Evolutionary conservation across 768 basidiomycete species (phyloP), one percentile per base, ranked within the genome.

Genomic region (Sarcodon aspratus): DNA sequence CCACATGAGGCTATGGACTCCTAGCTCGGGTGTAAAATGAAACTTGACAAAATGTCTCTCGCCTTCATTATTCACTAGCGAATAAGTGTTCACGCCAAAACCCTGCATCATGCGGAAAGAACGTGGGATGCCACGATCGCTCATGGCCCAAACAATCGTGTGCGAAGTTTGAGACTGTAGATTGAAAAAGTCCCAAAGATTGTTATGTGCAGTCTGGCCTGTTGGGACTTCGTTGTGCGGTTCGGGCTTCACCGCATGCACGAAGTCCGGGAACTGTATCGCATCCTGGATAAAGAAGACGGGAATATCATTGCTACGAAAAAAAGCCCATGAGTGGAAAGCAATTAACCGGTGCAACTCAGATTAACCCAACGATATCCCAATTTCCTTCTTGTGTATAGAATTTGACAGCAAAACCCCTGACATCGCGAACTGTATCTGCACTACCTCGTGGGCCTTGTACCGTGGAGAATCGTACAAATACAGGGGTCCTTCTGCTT

Each of bases 51-150:
- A 94, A 48, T 75, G 72, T 1, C 80, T 74, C 57, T 89, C 73
- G 40, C 80, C 80, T 27, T 74, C 59, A 0, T 65, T 68, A 56
- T 89, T 89, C 49, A 85, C 57, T 32, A 93, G 71, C 3, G 85
- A 81, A 62, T 74, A 94, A 0, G 89, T 88, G 64, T 95, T 91
- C 44, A 94, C 87, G 1, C 86, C 84, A 46, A 88, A 86, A 7
- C 83, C 92, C 66, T 91, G 86, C 79, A 94, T 87, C 81, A 85
- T 89, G 48, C 90, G 77, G 63, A 70, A 85, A 6, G 88, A 90
- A 15, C 90, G 80, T 11, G 91, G 92, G 50, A 95, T 80, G 3
- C 73, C 79, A 56, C 90, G 79, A 61, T 94, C 91, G 9, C 84
- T 87, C 76, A 94, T 46, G 34, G 70, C 72, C 89, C 90, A 94